Conservation (phyloP, 345 rosid species). For the Eucalyptus curtisii region DNA sequence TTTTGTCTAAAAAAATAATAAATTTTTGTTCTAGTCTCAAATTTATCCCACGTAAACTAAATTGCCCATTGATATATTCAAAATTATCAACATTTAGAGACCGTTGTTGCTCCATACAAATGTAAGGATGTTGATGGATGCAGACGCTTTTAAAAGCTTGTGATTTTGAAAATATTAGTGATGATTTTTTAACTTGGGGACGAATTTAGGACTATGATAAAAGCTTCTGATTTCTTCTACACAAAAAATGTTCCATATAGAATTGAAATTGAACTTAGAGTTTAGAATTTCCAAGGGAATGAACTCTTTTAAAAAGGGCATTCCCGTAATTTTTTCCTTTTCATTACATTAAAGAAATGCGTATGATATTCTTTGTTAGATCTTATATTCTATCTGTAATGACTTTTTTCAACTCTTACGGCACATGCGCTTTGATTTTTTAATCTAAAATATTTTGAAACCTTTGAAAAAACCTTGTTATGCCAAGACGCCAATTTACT, state of each 20-base stretch:
- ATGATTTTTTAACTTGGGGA: neutral
- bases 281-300: neutral
- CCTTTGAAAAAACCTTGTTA: neutral
- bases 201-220: neutral
- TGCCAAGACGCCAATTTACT: neutral
- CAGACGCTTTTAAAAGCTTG: too few species aligned
- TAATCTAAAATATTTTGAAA: neutral
- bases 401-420: neutral
- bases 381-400: neutral
- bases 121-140: neutral
- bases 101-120: accelerated
- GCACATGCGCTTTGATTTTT: neutral
- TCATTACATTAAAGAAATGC: neutral
- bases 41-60: neutral
- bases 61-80: neutral
- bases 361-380: accelerated
- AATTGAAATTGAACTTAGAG: neutral
- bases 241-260: neutral
- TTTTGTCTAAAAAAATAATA: neutral
- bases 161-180: neutral
- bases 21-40: neutral
- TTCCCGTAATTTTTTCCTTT: neutral
- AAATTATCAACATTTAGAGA: neutral
- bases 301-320: neutral
- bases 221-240: neutral